These are phyloP conservation scores for Oryza nivara DNA, from an alignment of 176 grass and related monocot genomes.

Conservation along the genomic window DNA sequence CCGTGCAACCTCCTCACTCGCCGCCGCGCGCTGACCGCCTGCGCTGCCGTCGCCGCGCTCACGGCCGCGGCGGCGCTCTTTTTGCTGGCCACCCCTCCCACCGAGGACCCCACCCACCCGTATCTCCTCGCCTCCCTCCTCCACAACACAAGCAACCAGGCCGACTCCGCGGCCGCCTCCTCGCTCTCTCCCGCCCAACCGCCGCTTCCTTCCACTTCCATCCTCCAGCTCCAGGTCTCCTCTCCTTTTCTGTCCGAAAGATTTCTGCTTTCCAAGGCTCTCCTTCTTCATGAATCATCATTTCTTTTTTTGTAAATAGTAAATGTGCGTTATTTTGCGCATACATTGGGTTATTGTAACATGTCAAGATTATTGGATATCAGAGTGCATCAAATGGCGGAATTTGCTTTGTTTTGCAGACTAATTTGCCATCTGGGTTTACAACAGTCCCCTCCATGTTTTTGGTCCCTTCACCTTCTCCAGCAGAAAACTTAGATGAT, in stretches of 20 bases:
- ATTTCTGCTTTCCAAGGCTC: not conserved
- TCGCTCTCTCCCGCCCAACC: no score
- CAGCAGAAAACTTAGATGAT: slow-evolving; percentile 59
- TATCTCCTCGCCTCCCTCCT: not conserved
- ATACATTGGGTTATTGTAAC: not conserved
- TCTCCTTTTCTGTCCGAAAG: not conserved
- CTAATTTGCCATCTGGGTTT: slow-evolving; percentile 22
- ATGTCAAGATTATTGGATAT: slow-evolving; percentile 8
- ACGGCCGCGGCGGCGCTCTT: slow-evolving; percentile 30
- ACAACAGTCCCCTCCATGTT: slow-evolving; percentile 19
- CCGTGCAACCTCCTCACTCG: slow-evolving; percentile 38
- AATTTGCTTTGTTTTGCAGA: slow-evolving; percentile 46
- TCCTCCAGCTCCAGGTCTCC: slow-evolving; percentile 43
- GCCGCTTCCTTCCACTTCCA: slow-evolving; percentile 18
- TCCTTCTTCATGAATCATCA: not conserved
- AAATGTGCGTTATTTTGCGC: not conserved
- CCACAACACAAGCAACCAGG: not conserved
- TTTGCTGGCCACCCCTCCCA: slow-evolving; percentile 30
- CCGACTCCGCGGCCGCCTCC: not conserved
- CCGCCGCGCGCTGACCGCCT: slow-evolving; percentile 29
- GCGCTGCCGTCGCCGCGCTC: slow-evolving; percentile 42
- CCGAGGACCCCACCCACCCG: slow-evolving; percentile 38
- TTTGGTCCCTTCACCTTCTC: slow-evolving; percentile 46
- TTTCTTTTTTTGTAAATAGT: not conserved
- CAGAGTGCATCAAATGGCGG: not conserved